Evolutionary conservation across 1,139 yeast genomes (phyloP), one percentile per base, ranked within the genome.

Genomic region (Wickerhamiella pararugosa): DNA sequence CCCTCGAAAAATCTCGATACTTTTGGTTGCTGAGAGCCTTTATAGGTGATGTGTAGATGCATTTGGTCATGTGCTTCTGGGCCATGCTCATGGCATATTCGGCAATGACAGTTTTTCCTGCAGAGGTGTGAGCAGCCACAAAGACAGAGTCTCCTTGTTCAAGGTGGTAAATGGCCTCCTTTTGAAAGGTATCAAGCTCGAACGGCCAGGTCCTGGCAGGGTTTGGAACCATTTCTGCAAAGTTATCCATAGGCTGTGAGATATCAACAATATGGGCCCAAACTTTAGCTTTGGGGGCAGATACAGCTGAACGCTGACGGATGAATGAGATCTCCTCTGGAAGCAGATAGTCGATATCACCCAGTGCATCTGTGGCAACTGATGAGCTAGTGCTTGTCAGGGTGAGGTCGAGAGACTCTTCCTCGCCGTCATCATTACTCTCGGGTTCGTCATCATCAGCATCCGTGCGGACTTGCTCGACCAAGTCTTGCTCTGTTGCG

Each of bases 11-110:
- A 59, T 90, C 99, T 65, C 99, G 73, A 57, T 84, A 90, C 58
- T 90, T 90, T 63, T 90, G 99, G 62, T 90, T 90, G 56, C 95
- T 83, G 57, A 90, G 71, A 0, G 98, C 98, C 60, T 90, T 90
- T 57, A 90, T 90, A 3, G 99, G 99, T 2, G 97, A 87, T 0
- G 99, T 90, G 58, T 90, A 90, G 48, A 90, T 90, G 42, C 90
- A 95, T 62, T 95, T 76, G 58, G 90, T 95, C 64, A 84, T 86
- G 44, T 83, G 86, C 53, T 86, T 67, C 49, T 84, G 66, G 9
- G 95, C 83, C 66, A 86, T 93, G 1, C 98, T 97, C 64, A 90
- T 90, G 35, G 98, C 97, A 56, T 90, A 92, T 58, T 90, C 99
- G 0, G 99, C 99, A 42, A 90, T 97, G 7, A 40, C 42, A 0